phyloP scores from a whole-genome alignment of 441 rosid genomes.

The Pelargonium fulgidum region DNA sequence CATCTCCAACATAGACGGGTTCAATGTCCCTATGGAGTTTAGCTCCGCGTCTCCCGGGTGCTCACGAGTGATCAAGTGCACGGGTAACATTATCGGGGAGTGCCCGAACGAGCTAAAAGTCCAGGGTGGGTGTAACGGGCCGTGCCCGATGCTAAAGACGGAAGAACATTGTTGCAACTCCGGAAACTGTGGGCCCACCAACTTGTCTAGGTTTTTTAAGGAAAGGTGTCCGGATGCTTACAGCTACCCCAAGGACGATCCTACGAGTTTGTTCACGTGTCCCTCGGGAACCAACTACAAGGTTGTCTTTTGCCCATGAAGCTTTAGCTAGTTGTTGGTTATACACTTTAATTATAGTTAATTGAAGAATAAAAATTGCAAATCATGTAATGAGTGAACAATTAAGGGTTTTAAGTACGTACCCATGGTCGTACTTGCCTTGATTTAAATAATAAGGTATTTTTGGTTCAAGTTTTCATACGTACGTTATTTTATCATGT shows the following conservation, averaged over 20 bases:
- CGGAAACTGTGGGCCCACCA: slow-evolving; percentile 12
- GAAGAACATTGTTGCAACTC: slow-evolving; percentile 16
- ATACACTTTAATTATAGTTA: too few species aligned
- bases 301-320: slow-evolving; percentile 6
- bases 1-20: slow-evolving; percentile 19
- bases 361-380: too few species aligned
- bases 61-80: slow-evolving; percentile 7
- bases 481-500: too few species aligned
- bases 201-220: slow-evolving; percentile 14
- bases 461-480: too few species aligned
- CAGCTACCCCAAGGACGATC: slow-evolving; percentile 18
- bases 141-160: slow-evolving; percentile 15
- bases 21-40: slow-evolving; percentile 24
- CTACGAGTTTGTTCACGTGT: slow-evolving; percentile 14
- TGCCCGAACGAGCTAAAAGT: slow-evolving; percentile 13
- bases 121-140: slow-evolving; percentile 15
- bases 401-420: too few species aligned
- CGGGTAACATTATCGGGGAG: slow-evolving; percentile 11
- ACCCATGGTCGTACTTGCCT: too few species aligned
- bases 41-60: slow-evolving; percentile 15
- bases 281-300: slow-evolving; percentile 16
- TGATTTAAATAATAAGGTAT: too few species aligned
- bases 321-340: too few species aligned
- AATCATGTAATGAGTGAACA: too few species aligned
- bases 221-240: slow-evolving; percentile 17